Evolutionary conservation across 352 stramenopile genomes (phyloP), one percentile per base, ranked within the genome.

Genomic region (Pythium periplocum): DNA sequence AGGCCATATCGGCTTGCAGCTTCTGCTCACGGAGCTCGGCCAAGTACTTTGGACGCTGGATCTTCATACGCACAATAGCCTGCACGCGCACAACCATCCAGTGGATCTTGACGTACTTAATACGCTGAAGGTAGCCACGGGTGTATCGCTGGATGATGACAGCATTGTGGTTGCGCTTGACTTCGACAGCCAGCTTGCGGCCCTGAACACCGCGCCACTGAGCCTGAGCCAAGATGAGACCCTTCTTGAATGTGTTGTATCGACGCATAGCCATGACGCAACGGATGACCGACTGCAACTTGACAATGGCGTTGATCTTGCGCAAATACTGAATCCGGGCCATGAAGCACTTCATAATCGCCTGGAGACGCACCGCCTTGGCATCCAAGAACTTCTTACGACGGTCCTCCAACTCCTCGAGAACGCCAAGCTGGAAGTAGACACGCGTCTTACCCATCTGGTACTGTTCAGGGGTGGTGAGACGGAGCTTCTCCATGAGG

Each of bases 1-100:
- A 93, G 42, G 75, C 69, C 85, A 95, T 95, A 57, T 95, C 81
- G 41, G 80, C 83, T 58, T 95, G 78, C 49, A 86, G 62, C 59
- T 88, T 87, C 62, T 92, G 77, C 42, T 95, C 83, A 34, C 90
- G 64, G 6, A 90, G 68, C 32, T 71, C 79, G 38, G 74, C 77
- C 3, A 86, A 58, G 53, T 85, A 95, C 66, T 93, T 93, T 6
- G 80, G 73, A 2, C 82, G 73, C 59, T 86, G 73, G 40, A 93
- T 80, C 52, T 78, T 86, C 85, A 95, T 95, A 45, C 85, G 80
- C 48, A 87, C 76, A 45, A 88, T 59, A 3, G 85, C 64, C 54
- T 95, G 85, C 6, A 69, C 51, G 2, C 41, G 37, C 5, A 69
- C 53, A 1, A 64, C 10, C 43, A 48, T 9, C 43, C 43, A 87